Base-by-base conservation (phyloP, 352 stramenopile genomes). In the Globisporangium acanthophoron region DNA sequence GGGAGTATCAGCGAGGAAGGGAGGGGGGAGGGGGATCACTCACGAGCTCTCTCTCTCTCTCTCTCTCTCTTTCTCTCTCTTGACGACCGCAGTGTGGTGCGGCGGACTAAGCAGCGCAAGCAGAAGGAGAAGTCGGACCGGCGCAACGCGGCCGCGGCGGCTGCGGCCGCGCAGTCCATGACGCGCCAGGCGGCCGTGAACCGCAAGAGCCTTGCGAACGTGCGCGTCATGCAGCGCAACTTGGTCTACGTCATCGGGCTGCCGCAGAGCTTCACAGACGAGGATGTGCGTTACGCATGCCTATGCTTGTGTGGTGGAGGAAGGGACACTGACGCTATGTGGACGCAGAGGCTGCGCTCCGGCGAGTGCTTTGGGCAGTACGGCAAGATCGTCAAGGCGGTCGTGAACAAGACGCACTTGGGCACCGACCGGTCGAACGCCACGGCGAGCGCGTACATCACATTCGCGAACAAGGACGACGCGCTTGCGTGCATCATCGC, bases 241-340 rank as follows among this genome's bases (percentile, higher is more conserved):
- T 64, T 98, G 12, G 92, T 97, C n/a, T 98, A 98, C 74, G 81
- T 97, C 47, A 96, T 98, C 51, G 94, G 94, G 0, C 70, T 98
- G 20, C 87, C 90, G 44, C 72, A 87, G 37, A 78, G 73, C 40
- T 92, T 96, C 46, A 80, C 92, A 1, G 75, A 93, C 45, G 88
- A 97, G 55, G 78, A 91, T 7, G 76, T 89, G 59, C 29, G 53
- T 54, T 37, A 27, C 24, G 24, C 24, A 27, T 27, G 24, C 24
- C 24, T 27, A 27, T 27, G 24, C 24, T 27, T 27, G 24, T 27
- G 24, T 27, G 24, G 24, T 27, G 24, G 24, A 27, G 24, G 24
- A 27, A 27, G 24, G 24, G 24, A 27, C 24, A 43, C 18, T 48
- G 20, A 16, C 15, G 47, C 13, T 39, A 18, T 52, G 47, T 5